Evolutionary conservation across 208 protist species (phyloP), one percentile per base, ranked within the genome.

Genomic region (Phytomonas sp.): DNA sequence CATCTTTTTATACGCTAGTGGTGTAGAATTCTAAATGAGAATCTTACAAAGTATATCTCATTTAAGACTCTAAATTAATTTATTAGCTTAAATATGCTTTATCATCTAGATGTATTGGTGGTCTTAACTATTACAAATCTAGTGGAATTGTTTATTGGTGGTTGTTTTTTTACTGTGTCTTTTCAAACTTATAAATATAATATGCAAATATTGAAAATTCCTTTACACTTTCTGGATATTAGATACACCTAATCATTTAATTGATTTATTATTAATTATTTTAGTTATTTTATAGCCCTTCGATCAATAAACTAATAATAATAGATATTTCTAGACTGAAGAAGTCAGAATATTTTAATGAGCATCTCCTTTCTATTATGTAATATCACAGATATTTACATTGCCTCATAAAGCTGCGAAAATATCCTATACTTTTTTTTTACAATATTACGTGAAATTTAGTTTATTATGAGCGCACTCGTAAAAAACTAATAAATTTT

Each of bases 151-250:
- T n/a, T n/a, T n/a, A n/a, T n/a, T n/a, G n/a, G n/a, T n/a, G n/a
- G n/a, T n/a, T n/a, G n/a, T n/a, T n/a, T n/a, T n/a, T 65, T 29
- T 64, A 67, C 73, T 73, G 56, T 66, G 19, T 71, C 59, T 73
- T 77, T 66, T 67, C 62, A 74, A 66, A 59, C 60, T 74, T 74
- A 66, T 70, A 62, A 26, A 42, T 70, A 2, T 75, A 23, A 71
- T 40, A 62, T 33, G 37, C 19, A 36, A 66, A 26, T 34, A 45
- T 23, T 73, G 45, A 71, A 74, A 49, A 77, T 63, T 70, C 67
- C 49, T 80, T 19, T 59, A 14, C 61, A 31, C 23, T 60, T 67
- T 70, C 36, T 26, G 31, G 29, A 23, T 74, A 66, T 36, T 68
- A 31, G 31, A 34, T 34, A 63, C 69, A 2, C 60, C 37, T 29